Evolutionary conservation across 371 early-diverging fungal genomes (phyloP).

Genomic region (Basidiobolus meristosporus): DNA sequence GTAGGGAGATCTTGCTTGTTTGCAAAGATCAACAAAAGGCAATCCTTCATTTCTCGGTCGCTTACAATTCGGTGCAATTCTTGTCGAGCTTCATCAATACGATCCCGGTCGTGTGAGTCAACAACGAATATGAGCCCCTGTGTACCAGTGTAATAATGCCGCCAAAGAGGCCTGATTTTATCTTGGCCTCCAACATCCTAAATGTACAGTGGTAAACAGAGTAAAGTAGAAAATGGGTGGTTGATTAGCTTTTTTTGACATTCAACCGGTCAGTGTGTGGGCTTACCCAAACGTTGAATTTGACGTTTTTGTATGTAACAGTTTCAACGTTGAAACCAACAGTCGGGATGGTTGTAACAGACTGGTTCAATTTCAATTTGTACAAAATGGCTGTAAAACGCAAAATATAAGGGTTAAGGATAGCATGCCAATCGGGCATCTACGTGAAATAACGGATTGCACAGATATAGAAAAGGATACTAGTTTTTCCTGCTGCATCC

Average conservation of each 20-base stretch:
- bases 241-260: too few relatives aligned
- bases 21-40: conserved; percentile 62
- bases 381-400: conserved; percentile 84
- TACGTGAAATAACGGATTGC: too few relatives aligned
- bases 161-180: conserved; percentile 77
- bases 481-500: conserved; percentile 90
- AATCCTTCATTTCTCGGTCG: conserved; percentile 71
- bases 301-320: conserved; percentile 77
- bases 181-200: conserved; percentile 86
- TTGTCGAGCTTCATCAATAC: conserved; percentile 66
- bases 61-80: conserved; percentile 64
- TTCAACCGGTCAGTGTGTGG: too few relatives aligned
- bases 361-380: conserved; percentile 70
- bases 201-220: too few relatives aligned
- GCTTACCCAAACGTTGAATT: conserved; percentile 71
- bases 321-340: conserved; percentile 80
- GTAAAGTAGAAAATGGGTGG: too few relatives aligned
- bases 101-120: conserved; percentile 61
- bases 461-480: conserved; percentile 20
- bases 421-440: too few relatives aligned
- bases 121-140: conserved; percentile 78
- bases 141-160: conserved; percentile 75
- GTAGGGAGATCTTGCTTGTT: conserved; percentile 75
- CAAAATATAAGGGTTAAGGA: too few relatives aligned
- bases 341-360: conserved; percentile 75